Base-by-base conservation (phyloP, 2,329 filamentous ascomycete genomes). In the Paecilomyces sp. region DNA sequence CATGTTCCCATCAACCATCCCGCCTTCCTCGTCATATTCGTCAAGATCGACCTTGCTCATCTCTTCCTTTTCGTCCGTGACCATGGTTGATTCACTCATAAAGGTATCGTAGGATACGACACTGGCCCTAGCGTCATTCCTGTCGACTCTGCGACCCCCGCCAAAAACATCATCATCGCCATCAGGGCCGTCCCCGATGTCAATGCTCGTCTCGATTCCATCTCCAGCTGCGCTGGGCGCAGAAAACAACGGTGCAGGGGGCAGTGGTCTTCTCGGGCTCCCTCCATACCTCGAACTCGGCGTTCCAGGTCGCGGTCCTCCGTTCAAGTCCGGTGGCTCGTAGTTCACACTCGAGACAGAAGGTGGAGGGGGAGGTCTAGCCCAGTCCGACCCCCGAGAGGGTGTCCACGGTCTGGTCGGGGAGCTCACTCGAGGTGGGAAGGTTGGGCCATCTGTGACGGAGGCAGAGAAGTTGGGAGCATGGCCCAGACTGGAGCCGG, bases 211-310 rank as follows among this genome's bases (percentile, higher is more conserved):
- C 53, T 77, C 74, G 15, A 64, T 65, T 11, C 55, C 63, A 2
- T 61, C 65, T 0, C 62, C 56, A 0, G 72, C 81, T 69, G 62
- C 80, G 62, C 72, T 79, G 3, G 81, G 79, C 8, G 76, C 80
- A 2, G 88, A 84, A 70, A 96, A 97, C 8, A 96, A 80, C 3
- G 94, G 94, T 31, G 92, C 91, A 0, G 92, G 91, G 2, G 94
- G 94, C 33, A 97, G 80, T 3, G 93, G 93, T 59, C 93, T 84
- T 66, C 91, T 85, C 11, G 92, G 91, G 70, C 91, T 95, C 3
- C 92, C 90, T 22, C 92, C 90, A 72, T 97, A 97, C 72, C 87
- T 84, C 1, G 91, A 93, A 0, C 92, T 92, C 1, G 93, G 92
- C 0, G 93, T 97, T 4, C 93, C 93, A 1, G 94, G 93, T 60